Base-by-base conservation (phyloP, 2,329 filamentous ascomycete genomes). In the Immersiporthe knoxdaviesiana region DNA sequence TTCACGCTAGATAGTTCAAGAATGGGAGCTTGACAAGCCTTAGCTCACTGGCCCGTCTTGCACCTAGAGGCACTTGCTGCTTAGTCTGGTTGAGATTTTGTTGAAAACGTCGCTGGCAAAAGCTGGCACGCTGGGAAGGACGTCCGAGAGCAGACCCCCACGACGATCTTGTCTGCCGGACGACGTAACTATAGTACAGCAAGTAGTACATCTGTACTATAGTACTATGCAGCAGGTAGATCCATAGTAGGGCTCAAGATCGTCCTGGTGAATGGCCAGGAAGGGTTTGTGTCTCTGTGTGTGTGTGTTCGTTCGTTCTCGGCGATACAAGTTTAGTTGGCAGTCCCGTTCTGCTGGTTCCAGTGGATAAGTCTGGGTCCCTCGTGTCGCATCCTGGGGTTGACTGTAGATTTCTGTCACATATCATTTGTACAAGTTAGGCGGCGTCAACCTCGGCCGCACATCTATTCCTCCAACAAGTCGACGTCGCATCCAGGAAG, bases 381-480 rank as follows among this genome's bases (percentile, higher is more conserved):
- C 32, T 37, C 56, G 21, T 47, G 44, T 37, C 7, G 16, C 32
- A 24, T 62, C 8, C 35, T 18, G n/a, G 21, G n/a, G 14, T 14
- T 11, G n/a, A 44, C 5, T 44, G 14, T 35, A 24, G 18, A 35
- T 2, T 27, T 37, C 37, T 62, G 37, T 62, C 59, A 62, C 3
- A 62, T 62, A 30, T 62, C 35, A 62, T 18, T n/a, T 37, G 2
- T 18, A 54, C 12, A n/a, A n/a, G 5, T 14, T 32, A 37, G 18
- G n/a, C 56, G 56, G 56, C 56, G 56, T 59, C 56, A 59, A 35
- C 56, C 11, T 59, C 56, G 56, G 56, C 56, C 56, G 37, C 56
- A n/a, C 30, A 18, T 30, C 21, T 62, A 44, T 41, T 35, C 21
- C 37, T 44, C 59, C 39, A 62, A 44, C 37, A 27, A 27, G 21